Conservation (phyloP, 495 filamentous ascomycete genomes). For the Mycothermus thermophilus region DNA sequence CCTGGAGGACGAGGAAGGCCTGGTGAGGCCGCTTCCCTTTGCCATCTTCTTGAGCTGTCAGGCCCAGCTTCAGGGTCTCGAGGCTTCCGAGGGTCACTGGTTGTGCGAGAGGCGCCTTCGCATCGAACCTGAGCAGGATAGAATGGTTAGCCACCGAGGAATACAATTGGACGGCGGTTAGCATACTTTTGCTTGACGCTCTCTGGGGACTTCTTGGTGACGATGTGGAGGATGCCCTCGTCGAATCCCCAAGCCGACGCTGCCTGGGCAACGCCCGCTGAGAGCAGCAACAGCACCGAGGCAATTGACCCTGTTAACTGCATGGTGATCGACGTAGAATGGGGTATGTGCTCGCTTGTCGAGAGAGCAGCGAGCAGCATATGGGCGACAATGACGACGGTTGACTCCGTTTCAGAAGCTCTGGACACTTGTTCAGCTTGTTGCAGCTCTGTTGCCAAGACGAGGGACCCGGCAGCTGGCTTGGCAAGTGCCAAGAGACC, state of each 20-base stretch:
- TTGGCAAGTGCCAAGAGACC: no score
- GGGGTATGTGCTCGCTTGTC: neutral
- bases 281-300: constrained; percentile 32
- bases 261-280: constrained; percentile 37
- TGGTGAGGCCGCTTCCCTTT: constrained; percentile 79
- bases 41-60: constrained; percentile 68
- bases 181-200: constrained; percentile 64
- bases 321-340: constrained; percentile 24
- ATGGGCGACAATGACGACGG: constrained; percentile 9
- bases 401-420: constrained; percentile 12
- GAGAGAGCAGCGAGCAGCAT: constrained; percentile 5
- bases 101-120: constrained; percentile 47
- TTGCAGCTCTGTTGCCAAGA: no score
- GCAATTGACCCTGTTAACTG: constrained; percentile 36
- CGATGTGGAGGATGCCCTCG: constrained; percentile 69
- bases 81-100: constrained; percentile 49
- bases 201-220: constrained; percentile 50
- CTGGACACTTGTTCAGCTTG: constrained; percentile 24
- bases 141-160: neutral
- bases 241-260: constrained; percentile 74
- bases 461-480: no score
- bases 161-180: neutral
- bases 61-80: constrained; percentile 67
- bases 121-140: constrained; percentile 39
- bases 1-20: constrained; percentile 72